phyloP scores from a whole-genome alignment of 23 red algal genomes.

The Gracilaria gracilis region DNA sequence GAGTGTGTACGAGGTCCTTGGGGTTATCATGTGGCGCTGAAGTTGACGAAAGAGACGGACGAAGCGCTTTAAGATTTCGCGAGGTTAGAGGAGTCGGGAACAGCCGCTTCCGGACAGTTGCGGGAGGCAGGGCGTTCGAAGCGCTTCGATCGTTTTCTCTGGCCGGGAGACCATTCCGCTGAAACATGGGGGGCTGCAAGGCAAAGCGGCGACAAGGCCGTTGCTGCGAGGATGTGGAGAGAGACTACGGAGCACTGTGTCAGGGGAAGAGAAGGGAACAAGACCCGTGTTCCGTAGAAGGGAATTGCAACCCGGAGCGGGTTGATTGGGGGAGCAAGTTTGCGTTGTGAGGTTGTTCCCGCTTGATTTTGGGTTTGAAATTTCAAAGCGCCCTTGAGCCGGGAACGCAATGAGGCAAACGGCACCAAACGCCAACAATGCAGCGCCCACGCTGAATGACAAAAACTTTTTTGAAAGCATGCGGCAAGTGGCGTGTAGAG shows the following conservation, averaged over 20 bases:
- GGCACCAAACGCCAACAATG: neutral
- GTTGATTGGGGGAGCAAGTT: too few relatives aligned
- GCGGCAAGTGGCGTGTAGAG: too few relatives aligned
- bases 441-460: neutral
- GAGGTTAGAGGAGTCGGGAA: constrained; percentile 18
- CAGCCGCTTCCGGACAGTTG: constrained; percentile 39
- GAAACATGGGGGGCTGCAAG: neutral
- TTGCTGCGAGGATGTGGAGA: neutral
- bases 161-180: neutral
- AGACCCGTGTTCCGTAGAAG: neutral
- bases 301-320: too few relatives aligned
- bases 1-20: neutral
- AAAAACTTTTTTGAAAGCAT: too few relatives aligned
- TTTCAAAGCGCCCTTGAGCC: constrained; percentile 2
- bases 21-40: neutral
- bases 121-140: neutral
- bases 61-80: neutral
- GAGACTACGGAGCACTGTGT: neutral
- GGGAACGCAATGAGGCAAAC: neutral
- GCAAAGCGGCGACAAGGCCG: neutral
- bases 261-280: neutral
- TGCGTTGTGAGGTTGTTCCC: too few relatives aligned
- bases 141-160: neutral
- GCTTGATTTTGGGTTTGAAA: constrained; percentile 15
- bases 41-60: constrained; percentile 10